A percentile compares a stretch with the other conserved stretches of the same genome.
These are phyloP conservation scores for Penicillium sp. DNA, from an alignment of 2,329 filamentous ascomycete species.

Conservation along the genomic window DNA sequence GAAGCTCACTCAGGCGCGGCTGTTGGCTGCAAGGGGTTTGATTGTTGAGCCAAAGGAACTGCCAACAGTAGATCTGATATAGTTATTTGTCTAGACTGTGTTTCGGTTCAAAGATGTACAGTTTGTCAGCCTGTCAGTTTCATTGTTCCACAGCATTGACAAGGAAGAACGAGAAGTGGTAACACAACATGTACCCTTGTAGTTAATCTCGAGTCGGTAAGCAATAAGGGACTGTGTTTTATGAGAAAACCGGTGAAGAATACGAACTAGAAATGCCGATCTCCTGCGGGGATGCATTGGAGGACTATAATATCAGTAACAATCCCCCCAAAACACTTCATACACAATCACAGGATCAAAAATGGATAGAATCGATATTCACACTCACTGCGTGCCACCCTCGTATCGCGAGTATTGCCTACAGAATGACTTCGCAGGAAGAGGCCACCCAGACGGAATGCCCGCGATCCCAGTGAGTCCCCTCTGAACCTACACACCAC, in stretches of 20 bases:
- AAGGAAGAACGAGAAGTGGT: neutral
- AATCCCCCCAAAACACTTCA: neutral
- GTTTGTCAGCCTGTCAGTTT: neutral
- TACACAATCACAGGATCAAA: neutral
- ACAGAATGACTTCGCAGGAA: constrained; percentile 20
- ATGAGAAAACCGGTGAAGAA: neutral
- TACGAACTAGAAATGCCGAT: neutral
- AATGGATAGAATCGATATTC: constrained; percentile 21
- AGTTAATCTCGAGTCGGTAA: neutral
- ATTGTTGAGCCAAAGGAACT: constrained; percentile 9
- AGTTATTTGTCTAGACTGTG: neutral
- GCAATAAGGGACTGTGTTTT: neutral
- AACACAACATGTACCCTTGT: neutral
- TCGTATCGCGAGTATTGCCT: constrained; percentile 22
- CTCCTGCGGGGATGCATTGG: neutral
- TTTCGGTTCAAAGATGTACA: neutral
- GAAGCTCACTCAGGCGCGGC: constrained; percentile 12
- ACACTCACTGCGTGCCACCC: constrained; percentile 20
- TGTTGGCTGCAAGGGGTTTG: constrained; percentile 11
- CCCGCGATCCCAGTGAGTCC: constrained; percentile 19
- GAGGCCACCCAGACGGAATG: constrained; percentile 23
- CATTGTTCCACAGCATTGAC: neutral
- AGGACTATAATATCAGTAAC: neutral
- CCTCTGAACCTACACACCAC: neutral
- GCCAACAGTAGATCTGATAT: constrained; percentile 7